Base-by-base conservation (phyloP, 768 basidiomycete species). In the Lanmaoa rubissima region DNA sequence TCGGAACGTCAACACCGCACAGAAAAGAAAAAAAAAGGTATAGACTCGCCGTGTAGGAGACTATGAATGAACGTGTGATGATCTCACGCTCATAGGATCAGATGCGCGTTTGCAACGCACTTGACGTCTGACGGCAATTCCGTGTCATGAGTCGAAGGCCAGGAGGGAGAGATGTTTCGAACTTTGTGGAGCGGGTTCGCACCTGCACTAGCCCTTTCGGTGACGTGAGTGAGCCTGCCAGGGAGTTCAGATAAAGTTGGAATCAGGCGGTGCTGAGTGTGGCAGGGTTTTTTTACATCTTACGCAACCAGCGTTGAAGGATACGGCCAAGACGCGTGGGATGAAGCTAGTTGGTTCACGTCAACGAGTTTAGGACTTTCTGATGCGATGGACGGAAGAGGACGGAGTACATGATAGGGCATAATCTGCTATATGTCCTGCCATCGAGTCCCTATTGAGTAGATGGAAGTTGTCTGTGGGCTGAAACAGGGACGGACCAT, bases 401-500 rank as follows among this genome's bases (percentile, higher is more conserved):
- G 49, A 46, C 28, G 42, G 32, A 14, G 1, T 5, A n/a, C 41
- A 10, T 36, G 24, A 60, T 46, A 44, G 34, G 51, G 58, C 11
- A 61, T 26, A 31, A 46, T 13, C 38, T 24, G 19, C 26, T 16
- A 48, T 14, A 54, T 26, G 24, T 42, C 13, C 38, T 24, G 19
- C 26, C 19, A 43, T 14, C 2, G 17, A 16, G 19, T n/a, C 31
- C 31, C 34, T 48, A 38, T 31, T 41, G 41, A 50, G 11, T 28
- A 14, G 28, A 41, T 38, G 40, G 31, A 28, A 13, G 8, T 32
- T 34, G 13, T 32, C 53, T 31, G 36, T 39, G 35, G 21, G 2
- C 36, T 58, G 65, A 67, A 65, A 67, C 65, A 65, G 56, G 51
- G 48, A 24, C 41, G 4, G 28, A 28, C 28, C 28, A 28, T 28